Evolutionary conservation across 2,329 filamentous ascomycete genomes (phyloP), one percentile per base, ranked within the genome.

Genomic region (Pseudogymnoascus sp.): DNA sequence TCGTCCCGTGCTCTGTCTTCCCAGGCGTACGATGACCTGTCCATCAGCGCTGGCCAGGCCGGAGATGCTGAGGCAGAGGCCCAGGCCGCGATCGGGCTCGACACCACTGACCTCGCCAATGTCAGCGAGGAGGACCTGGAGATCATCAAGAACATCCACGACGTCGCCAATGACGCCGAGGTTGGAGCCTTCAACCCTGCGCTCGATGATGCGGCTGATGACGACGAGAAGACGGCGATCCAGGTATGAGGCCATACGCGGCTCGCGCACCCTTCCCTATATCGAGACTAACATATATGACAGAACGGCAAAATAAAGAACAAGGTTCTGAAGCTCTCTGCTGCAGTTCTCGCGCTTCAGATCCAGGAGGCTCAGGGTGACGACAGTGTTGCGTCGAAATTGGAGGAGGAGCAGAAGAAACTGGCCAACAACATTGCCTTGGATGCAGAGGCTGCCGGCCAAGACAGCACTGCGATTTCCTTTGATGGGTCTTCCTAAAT

Each of bases 221-320:
- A 74, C 56, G 77, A 74, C 40, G 79, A 77, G 2, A 56, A 56
- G 50, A 77, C 76, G 21, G 80, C 82, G 60, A 77, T 84, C 11
- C 74, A 81, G 74, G 77, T 77, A 70, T 37, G 67, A 42, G 17
- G 40, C 29, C 17, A 4, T 40, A 19, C 10, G 23, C 40, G 23
- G 15, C 38, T 11, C 4, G 15, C 21, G 29, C 19, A 23, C n/a
- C n/a, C 62, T 15, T 42, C 17, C 31, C 29, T 26, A 15, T 2
- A 44, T 59, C 6, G n/a, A 15, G 40, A 44, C 13, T 37, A 11
- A 21, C 6, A 29, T 26, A 35, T 15, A 17, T 26, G 1, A 38
- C 62, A 80, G 78, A 76, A 77, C 62, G 81, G 81, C 70, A 84
- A 84, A 75, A 84, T 79, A 65, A 82, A 83, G 79, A 84, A 84